A percentile compares a stretch with the other conserved stretches of the same genome.
phyloP scores from a whole-genome alignment of 805 yeast species.

The Zygosaccharomyces bisporus region DNA sequence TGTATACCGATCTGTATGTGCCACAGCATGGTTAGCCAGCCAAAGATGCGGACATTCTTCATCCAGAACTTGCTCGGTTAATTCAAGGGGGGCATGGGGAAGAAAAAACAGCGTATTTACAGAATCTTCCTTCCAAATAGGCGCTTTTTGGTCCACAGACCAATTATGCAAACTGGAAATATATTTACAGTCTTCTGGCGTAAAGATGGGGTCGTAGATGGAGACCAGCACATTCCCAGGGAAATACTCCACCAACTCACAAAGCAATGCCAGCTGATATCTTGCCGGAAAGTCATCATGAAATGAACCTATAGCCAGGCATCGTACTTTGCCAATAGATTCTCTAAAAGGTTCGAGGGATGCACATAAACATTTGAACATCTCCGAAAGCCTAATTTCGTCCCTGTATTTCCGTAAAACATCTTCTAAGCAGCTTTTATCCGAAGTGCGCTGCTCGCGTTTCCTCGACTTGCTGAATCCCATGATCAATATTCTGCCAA shows the following conservation, averaged over 20 bases:
- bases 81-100: constrained; percentile 69
- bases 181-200: constrained; percentile 40
- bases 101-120: constrained; percentile 48
- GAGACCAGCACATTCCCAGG: constrained; percentile 35
- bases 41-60: constrained; percentile 38
- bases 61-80: constrained; percentile 43
- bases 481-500: no score
- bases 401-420: constrained; percentile 19
- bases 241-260: constrained; percentile 37
- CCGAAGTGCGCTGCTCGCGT: background rate
- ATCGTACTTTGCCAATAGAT: constrained; percentile 43
- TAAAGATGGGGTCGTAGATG: constrained; percentile 64
- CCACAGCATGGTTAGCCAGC: constrained; percentile 50
- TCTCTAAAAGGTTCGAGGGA: constrained; percentile 14
- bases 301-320: constrained; percentile 72
- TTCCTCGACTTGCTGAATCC: constrained; percentile 2
- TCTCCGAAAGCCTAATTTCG: constrained; percentile 25
- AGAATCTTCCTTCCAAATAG: constrained; percentile 22
- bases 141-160: constrained; percentile 26
- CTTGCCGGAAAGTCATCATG: constrained; percentile 54
- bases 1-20: constrained; percentile 53
- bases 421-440: constrained; percentile 10
- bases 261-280: constrained; percentile 60
- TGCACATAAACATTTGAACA: constrained; percentile 30
- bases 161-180: constrained; percentile 30